These are phyloP conservation scores for Coemansia sp. DNA, from an alignment of 192 early-diverging fungal species.

Conservation along the genomic window DNA sequence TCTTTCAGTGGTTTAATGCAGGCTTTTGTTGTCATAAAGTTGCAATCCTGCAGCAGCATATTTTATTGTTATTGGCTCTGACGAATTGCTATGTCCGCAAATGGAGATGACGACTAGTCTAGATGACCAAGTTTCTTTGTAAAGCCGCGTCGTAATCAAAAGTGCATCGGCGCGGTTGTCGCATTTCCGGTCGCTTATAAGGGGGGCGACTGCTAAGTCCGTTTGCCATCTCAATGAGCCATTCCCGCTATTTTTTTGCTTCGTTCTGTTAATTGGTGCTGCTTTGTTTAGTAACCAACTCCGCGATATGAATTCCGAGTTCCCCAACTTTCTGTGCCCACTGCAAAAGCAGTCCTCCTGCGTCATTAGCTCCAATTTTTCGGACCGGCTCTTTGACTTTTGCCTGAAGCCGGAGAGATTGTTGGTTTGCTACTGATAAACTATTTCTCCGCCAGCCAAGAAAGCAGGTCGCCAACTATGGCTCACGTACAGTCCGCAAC, in stretches of 20 bases:
- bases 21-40: background rate
- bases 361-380: background rate
- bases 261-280: background rate
- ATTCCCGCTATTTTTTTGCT: background rate
- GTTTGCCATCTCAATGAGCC: background rate
- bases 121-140: background rate
- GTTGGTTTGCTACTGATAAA: too few relatives aligned
- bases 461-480: too few relatives aligned
- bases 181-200: background rate
- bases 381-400: too few relatives aligned
- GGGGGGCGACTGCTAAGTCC: background rate
- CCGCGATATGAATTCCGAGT: slow-evolving; percentile 7
- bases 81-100: too few relatives aligned
- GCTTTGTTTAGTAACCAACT: slow-evolving; percentile 9
- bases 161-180: background rate
- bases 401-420: too few relatives aligned
- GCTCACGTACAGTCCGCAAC: too few relatives aligned
- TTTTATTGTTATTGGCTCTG: too few relatives aligned
- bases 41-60: background rate
- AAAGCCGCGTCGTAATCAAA: background rate
- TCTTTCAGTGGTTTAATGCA: background rate
- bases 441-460: too few relatives aligned
- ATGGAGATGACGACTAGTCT: too few relatives aligned
- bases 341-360: background rate
- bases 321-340: background rate